Evolutionary conservation across 2,329 filamentous ascomycete genomes (phyloP).

Genomic region (Colletotrichum sp.): DNA sequence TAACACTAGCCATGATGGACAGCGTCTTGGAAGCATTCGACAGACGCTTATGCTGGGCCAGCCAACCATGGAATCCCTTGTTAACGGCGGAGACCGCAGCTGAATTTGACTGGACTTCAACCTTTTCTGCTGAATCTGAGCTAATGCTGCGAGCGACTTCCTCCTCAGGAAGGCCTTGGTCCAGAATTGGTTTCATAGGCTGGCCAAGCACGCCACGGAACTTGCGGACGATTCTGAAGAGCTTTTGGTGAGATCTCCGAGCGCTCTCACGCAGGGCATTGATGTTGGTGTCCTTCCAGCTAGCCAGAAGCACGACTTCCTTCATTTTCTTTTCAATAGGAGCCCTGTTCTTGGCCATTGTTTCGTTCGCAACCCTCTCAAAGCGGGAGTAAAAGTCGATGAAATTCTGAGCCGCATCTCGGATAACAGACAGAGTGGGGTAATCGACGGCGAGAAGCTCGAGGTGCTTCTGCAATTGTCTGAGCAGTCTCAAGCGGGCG

Average conservation of each 20-base stretch:
- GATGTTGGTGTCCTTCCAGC: slow-evolving; percentile 98
- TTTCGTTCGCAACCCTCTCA: slow-evolving; percentile 67
- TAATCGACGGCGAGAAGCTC: slow-evolving; percentile 65
- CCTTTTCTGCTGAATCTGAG: slow-evolving; percentile 26
- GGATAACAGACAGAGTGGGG: slow-evolving; percentile 61
- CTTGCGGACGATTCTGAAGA: slow-evolving; percentile 90
- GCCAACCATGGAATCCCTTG: slow-evolving; percentile 39
- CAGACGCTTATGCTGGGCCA: slow-evolving; percentile 66
- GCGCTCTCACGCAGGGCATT: slow-evolving; percentile 88
- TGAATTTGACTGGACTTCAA: background rate
- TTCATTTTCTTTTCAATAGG: slow-evolving; percentile 91
- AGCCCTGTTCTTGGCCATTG: slow-evolving; percentile 70
- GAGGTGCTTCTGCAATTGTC: slow-evolving; percentile 70
- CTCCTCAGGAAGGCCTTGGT: slow-evolving; percentile 64
- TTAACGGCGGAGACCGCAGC: slow-evolving; percentile 37
- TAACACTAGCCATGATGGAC: slow-evolving; percentile 74
- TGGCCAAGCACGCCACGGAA: slow-evolving; percentile 82
- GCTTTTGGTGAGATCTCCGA: slow-evolving; percentile 85
- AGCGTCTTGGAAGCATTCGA: slow-evolving; percentile 73
- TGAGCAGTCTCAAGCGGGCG: slow-evolving; percentile 74
- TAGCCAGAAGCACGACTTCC: slow-evolving; percentile 89
- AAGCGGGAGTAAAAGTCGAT: slow-evolving; percentile 78
- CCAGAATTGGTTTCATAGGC: slow-evolving; percentile 71
- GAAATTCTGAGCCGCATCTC: slow-evolving; percentile 76
- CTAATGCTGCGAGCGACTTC: slow-evolving; percentile 10